These are phyloP conservation scores for Talaromyces rugulosus DNA, from an alignment of 2,329 filamentous ascomycete genomes.

Conservation along the genomic window DNA sequence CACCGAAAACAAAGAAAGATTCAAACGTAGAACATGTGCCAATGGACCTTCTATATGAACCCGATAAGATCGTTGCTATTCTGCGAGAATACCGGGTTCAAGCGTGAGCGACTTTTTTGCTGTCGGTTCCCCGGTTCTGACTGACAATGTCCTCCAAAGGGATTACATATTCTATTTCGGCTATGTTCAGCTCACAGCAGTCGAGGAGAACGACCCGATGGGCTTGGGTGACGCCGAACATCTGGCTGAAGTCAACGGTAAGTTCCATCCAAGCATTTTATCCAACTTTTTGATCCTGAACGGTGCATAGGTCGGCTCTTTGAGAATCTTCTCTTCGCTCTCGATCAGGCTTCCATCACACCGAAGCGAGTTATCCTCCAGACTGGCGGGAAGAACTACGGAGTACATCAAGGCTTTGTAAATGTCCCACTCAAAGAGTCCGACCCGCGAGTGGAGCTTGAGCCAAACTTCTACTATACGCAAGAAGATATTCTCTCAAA, in stretches of 20 bases:
- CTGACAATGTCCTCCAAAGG: neutral
- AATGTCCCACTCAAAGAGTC: neutral
- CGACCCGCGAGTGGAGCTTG: neutral
- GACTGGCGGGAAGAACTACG: neutral
- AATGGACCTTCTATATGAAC: neutral
- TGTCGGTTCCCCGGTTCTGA: neutral
- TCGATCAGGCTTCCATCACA: neutral
- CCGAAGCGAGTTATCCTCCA: neutral
- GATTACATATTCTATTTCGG: neutral
- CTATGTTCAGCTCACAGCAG: neutral
- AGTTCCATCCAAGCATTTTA: neutral
- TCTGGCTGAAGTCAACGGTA: neutral
- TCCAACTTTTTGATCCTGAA: neutral
- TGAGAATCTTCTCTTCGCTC: neutral
- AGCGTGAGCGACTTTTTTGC: neutral
- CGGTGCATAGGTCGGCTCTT: neutral
- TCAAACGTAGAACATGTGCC: neutral
- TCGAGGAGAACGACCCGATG: neutral
- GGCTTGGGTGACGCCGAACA: neutral
- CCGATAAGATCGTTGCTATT: neutral
- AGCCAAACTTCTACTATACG: neutral
- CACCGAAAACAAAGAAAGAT: neutral
- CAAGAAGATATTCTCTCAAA: neutral
- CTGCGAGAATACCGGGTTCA: neutral
- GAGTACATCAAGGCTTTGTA: neutral